Percentiles rank a stretch among this genome's conserved stretches.
Evolutionary conservation across 1,284 basidiomycete species (phyloP).

Genomic region (Microbotryomycetes sp.): DNA sequence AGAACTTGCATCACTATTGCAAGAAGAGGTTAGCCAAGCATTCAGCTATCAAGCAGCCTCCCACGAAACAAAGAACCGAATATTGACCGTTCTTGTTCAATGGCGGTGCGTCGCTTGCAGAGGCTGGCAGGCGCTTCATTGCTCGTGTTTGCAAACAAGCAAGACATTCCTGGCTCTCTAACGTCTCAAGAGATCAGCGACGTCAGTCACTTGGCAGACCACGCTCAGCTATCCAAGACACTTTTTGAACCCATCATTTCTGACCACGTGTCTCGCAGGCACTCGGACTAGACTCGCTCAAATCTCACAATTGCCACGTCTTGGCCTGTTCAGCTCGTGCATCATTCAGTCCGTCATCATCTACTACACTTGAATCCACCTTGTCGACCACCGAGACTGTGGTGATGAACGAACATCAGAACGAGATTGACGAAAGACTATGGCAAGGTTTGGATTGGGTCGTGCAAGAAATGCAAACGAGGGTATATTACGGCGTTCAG

Average conservation of each 20-base stretch:
- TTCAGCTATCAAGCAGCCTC: not conserved
- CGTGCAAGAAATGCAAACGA: constrained; percentile 19
- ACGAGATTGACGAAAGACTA: constrained; percentile 13
- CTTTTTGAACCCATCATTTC: not conserved
- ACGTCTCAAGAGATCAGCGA: constrained; percentile 70
- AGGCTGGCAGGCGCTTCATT: constrained; percentile 87
- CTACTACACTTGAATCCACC: not conserved
- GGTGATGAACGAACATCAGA: not conserved
- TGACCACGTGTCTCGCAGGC: constrained; percentile 3
- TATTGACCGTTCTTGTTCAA: not conserved
- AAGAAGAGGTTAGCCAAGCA: constrained; percentile 68
- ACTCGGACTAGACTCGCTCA: constrained; percentile 9
- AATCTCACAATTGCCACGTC: constrained; percentile 19
- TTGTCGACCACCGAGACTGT: not conserved
- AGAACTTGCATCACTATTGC: constrained; percentile 76
- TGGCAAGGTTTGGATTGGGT: constrained; percentile 27
- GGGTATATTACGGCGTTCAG: constrained; percentile 26
- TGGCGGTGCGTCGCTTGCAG: constrained; percentile 45
- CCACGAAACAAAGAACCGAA: not conserved
- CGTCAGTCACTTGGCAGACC: constrained; percentile 50
- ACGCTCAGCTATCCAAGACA: not conserved
- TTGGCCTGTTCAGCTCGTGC: not conserved
- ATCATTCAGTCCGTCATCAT: not conserved
- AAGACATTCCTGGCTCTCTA: constrained; percentile 86
- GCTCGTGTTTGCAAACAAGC: constrained; percentile 98